Evolutionary conservation across 1,139 yeast species (phyloP).

Genomic region (Hyphopichia pseudoburtonii): DNA sequence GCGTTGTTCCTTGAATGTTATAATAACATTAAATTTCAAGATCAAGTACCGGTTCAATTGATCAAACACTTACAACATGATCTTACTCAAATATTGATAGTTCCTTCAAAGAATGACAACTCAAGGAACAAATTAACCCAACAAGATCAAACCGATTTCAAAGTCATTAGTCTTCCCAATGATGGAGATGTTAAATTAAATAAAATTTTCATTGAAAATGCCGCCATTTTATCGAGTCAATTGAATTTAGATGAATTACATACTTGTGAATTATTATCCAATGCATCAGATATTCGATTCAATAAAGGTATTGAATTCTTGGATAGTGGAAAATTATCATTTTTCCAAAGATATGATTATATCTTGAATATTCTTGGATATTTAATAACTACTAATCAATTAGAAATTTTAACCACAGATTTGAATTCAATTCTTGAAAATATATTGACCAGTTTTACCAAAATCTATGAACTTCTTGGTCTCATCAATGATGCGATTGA

Average conservation of each 20-base stretch:
- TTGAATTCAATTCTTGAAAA: slow-evolving; percentile 30
- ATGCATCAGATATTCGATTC: slow-evolving; percentile 41
- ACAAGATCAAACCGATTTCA: slow-evolving; percentile 29
- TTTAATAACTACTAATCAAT: slow-evolving; percentile 37
- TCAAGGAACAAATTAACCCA: slow-evolving; percentile 49
- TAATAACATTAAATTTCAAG: slow-evolving; percentile 30
- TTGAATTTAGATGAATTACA: slow-evolving; percentile 37
- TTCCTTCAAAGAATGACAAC: slow-evolving; percentile 53
- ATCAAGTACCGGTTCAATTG: slow-evolving; percentile 25
- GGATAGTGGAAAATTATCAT: slow-evolving; percentile 73
- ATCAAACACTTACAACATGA: slow-evolving; percentile 42
- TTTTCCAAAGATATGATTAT: slow-evolving; percentile 66
- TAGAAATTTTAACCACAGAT: slow-evolving; percentile 20
- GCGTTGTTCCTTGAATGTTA: slow-evolving; percentile 37
- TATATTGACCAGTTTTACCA: slow-evolving; percentile 53
- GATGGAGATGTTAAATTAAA: slow-evolving; percentile 71
- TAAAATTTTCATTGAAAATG: slow-evolving; percentile 50
- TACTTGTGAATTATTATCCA: slow-evolving; percentile 37
- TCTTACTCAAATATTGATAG: slow-evolving; percentile 43
- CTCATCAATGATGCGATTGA: slow-evolving; percentile 64
- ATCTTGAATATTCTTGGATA: slow-evolving; percentile 70
- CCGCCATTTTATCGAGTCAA: slow-evolving; percentile 56
- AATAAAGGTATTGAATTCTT: slow-evolving; percentile 54
- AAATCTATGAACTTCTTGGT: slow-evolving; percentile 54
- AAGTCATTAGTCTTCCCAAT: slow-evolving; percentile 47